Conservation (phyloP, 345 rosid species). For the Carallia pectinifolia region DNA sequence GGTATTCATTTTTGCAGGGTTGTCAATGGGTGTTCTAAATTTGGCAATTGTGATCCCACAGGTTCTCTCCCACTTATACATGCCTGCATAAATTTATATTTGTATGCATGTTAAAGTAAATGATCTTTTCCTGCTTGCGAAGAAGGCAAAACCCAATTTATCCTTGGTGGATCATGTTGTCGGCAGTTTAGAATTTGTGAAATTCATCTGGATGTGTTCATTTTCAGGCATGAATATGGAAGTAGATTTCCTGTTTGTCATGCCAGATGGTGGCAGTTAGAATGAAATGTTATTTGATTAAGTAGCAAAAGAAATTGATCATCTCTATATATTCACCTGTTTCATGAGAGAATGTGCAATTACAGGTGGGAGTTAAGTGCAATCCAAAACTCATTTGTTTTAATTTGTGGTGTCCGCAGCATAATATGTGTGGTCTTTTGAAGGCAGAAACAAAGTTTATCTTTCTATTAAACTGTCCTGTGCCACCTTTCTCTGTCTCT, state of each 20-base stretch:
- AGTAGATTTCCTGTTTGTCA: not conserved
- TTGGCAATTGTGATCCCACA: constrained; percentile 96
- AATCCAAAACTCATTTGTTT: too few species aligned
- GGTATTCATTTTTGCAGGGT: constrained; percentile 51
- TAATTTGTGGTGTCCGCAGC: too few species aligned
- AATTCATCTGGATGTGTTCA: not conserved
- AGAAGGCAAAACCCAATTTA: too few species aligned
- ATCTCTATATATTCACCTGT: not conserved
- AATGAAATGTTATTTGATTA: not conserved
- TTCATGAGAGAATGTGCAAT: constrained; percentile 2
- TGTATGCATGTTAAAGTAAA: too few species aligned
- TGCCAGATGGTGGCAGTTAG: not conserved
- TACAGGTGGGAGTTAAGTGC: not conserved
- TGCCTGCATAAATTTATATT: not conserved
- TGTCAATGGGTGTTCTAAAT: constrained; percentile 95
- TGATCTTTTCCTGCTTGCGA: too few species aligned
- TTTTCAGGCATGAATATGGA: not conserved
- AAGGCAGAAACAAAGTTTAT: too few species aligned
- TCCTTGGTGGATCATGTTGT: too few species aligned
- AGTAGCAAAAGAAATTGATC: not conserved
- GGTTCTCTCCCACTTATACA: constrained; percentile 38
- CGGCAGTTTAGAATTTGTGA: too few species aligned
- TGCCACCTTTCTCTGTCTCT: not conserved
- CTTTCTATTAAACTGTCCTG: not conserved
- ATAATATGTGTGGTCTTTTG: too few species aligned